These are phyloP conservation scores for Fusarium graminum DNA, from an alignment of 2,329 filamentous ascomycete genomes.

Conservation along the genomic window DNA sequence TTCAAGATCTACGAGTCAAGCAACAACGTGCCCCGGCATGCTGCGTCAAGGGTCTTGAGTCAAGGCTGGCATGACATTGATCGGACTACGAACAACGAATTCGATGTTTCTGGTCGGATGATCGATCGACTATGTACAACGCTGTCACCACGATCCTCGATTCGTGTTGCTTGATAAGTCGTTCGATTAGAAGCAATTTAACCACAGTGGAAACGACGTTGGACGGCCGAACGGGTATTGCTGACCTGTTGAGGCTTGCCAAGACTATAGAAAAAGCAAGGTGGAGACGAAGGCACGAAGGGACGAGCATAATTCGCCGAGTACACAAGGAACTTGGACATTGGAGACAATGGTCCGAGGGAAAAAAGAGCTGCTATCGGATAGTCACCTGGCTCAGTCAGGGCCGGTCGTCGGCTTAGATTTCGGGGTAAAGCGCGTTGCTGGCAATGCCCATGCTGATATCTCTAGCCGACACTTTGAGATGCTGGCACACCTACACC, in stretches of 20 bases:
- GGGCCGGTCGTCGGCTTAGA: conserved; percentile 27
- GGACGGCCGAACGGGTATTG: conserved; percentile 17
- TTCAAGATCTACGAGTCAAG: conserved; percentile 56
- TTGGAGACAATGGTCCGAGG: conserved; percentile 33
- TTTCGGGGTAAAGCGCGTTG: conserved; percentile 10
- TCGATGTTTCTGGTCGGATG: background rate
- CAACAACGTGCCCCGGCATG: conserved; percentile 43
- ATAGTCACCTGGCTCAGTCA: conserved; percentile 28
- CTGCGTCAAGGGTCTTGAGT: conserved; percentile 26
- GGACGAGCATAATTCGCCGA: conserved; percentile 40
- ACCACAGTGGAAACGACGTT: conserved; percentile 9
- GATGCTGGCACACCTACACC: conserved; percentile 30
- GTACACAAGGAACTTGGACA: conserved; percentile 27
- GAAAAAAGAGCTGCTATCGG: conserved; percentile 28
- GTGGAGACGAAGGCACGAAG: conserved; percentile 28
- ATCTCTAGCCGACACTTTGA: conserved; percentile 17
- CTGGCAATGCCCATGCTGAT: conserved; percentile 10
- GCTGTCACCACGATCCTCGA: background rate
- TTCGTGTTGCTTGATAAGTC: conserved; percentile 4
- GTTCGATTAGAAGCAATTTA: conserved; percentile 11
- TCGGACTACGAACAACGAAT: conserved; percentile 12
- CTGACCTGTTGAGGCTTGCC: conserved; percentile 25
- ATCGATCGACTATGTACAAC: background rate
- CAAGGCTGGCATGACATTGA: conserved; percentile 30
- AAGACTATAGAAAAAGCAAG: conserved; percentile 26